phyloP scores from a whole-genome alignment of 805 yeast species.

The Komagataella kurtzmanii region DNA sequence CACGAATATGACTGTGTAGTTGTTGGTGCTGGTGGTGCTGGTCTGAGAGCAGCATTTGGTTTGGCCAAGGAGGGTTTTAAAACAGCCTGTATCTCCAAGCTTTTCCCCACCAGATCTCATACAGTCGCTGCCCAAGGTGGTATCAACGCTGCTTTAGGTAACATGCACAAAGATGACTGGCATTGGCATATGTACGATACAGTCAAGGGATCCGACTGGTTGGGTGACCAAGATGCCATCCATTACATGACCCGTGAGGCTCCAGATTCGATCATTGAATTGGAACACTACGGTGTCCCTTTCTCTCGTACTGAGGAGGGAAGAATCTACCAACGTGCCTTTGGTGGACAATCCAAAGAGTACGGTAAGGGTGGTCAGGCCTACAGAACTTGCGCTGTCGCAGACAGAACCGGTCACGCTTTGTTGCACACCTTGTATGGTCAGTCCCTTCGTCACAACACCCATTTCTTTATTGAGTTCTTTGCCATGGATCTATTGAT shows the following conservation, averaged over 20 bases:
- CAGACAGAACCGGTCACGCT: conserved; percentile 98
- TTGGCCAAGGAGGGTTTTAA: conserved; percentile 93
- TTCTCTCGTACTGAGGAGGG: conserved; percentile 96
- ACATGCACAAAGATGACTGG: conserved; percentile 98
- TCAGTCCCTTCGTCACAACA: conserved; percentile 91
- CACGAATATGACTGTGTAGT: conserved; percentile 98
- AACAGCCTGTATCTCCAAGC: conserved; percentile 93
- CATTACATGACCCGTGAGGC: conserved; percentile 99
- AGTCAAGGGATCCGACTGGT: conserved; percentile 98
- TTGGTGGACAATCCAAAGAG: conserved; percentile 94
- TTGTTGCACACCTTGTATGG: conserved; percentile 91
- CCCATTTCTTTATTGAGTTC: conserved; percentile 95
- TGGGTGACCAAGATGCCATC: conserved; percentile 98
- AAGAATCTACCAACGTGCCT: conserved; percentile 95
- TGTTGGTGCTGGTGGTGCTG: conserved; percentile 99
- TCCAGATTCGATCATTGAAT: conserved; percentile 86
- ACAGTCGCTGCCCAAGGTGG: conserved; percentile 99
- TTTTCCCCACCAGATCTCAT: conserved; percentile 97
- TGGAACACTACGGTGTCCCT: conserved; percentile 97
- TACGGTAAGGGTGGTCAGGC: conserved; percentile 99
- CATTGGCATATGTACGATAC: conserved; percentile 99
- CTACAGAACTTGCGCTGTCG: conserved; percentile 98
- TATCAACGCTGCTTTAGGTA: conserved; percentile 96
- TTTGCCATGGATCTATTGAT: conserved; percentile 89
- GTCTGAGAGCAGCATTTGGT: conserved; percentile 96